Conservation (phyloP, 2,329 filamentous ascomycete species). For the Aspergillus fumigatus region DNA sequence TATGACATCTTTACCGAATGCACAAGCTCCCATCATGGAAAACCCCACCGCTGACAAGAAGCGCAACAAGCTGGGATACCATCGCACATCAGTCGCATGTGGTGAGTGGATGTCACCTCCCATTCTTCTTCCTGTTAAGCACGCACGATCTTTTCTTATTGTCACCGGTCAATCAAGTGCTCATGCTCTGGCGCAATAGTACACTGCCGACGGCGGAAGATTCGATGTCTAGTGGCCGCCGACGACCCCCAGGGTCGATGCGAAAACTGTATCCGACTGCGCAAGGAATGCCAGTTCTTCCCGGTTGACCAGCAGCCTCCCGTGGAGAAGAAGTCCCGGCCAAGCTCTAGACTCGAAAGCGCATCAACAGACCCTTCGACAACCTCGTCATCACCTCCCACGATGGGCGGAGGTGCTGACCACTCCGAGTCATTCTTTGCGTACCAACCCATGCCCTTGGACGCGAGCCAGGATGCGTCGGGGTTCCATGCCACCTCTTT, state of each 20-base stretch:
- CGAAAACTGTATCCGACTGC: conserved; percentile 86
- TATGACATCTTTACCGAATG: conserved; percentile 30
- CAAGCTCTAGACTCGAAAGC: conserved; percentile 42
- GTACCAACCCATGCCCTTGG: conserved; percentile 34
- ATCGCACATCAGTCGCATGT: conserved; percentile 91
- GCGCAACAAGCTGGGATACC: conserved; percentile 91
- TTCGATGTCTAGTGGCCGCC: conserved; percentile 75
- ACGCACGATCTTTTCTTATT: too few relatives aligned
- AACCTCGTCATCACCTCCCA: conserved; percentile 47
- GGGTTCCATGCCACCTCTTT: conserved; percentile 29
- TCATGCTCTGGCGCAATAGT: conserved; percentile 49
- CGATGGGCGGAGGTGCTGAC: conserved; percentile 25
- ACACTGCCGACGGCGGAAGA: conserved; percentile 89
- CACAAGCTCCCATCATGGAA: conserved; percentile 34
- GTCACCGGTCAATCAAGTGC: conserved; percentile 1
- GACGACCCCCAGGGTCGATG: conserved; percentile 73
- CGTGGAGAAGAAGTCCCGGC: conserved; percentile 44
- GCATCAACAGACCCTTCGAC: conserved; percentile 44
- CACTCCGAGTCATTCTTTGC: conserved; percentile 34
- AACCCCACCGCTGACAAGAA: conserved; percentile 55
- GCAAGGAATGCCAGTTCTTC: conserved; percentile 90
- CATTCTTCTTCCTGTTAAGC: not conserved
- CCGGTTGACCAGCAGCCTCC: conserved; percentile 74
- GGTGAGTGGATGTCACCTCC: conserved; percentile 57
- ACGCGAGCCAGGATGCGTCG: conserved; percentile 30